A percentile compares a stretch with the other conserved stretches of the same genome.
Conservation (phyloP, 2,329 filamentous ascomycete species). For the Alternaria triticimaculans region DNA sequence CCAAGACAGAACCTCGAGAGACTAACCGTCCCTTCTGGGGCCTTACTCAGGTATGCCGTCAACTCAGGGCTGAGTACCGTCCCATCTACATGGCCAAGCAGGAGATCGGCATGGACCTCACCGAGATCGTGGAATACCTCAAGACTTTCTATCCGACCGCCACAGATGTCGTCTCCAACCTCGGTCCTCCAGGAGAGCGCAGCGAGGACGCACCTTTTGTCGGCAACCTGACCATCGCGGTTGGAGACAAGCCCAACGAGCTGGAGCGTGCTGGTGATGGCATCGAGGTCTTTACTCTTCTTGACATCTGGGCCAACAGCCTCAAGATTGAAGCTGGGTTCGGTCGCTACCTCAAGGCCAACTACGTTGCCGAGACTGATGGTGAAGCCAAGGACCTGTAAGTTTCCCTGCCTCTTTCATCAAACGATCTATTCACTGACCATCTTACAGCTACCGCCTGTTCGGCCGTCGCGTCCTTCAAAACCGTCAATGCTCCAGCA, state of each 20-base stretch:
- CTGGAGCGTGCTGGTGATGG: conserved; percentile 19
- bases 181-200: conserved; percentile 3
- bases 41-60: conserved; percentile 34
- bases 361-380: conserved; percentile 26
- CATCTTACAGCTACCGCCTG: conserved; percentile 33
- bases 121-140: conserved; percentile 26
- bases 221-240: conserved; percentile 39
- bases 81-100: conserved; percentile 31
- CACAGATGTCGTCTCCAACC: not conserved
- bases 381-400: conserved; percentile 43
- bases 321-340: conserved; percentile 38
- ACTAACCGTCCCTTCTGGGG: conserved; percentile 34
- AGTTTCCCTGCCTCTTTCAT: conserved; percentile 4
- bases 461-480: conserved; percentile 33
- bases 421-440: conserved; percentile 3
- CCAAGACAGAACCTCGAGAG: conserved; percentile 12
- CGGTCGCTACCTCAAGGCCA: conserved; percentile 30
- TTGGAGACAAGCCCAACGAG: conserved; percentile 18
- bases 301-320: conserved; percentile 40
- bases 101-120: conserved; percentile 38
- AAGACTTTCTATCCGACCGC: conserved; percentile 28
- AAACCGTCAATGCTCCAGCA: conserved; percentile 26
- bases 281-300: conserved; percentile 30
- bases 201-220: conserved; percentile 26
- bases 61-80: conserved; percentile 36